A percentile compares a stretch with the other conserved stretches of the same genome.
phyloP scores from a whole-genome alignment of 176 grass and related monocot species.

The Oryza brachyantha region DNA sequence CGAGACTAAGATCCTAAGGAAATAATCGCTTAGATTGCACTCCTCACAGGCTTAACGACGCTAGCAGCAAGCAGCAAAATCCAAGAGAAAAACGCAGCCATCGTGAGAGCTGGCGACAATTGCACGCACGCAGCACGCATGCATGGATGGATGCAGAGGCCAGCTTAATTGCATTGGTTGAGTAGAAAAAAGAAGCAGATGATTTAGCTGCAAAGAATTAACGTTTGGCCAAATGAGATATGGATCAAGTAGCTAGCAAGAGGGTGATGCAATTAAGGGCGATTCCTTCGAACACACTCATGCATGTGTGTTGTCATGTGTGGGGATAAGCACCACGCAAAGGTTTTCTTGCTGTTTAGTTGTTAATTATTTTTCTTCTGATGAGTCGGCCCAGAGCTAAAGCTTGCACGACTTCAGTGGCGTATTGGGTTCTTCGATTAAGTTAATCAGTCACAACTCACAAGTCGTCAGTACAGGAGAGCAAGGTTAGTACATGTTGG shows the following conservation, averaged over 20 bases:
- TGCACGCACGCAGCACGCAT: constrained; percentile 2
- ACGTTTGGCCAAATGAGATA: constrained; percentile 1
- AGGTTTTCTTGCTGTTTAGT: no score
- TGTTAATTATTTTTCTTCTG: background rate
- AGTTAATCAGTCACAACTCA: background rate
- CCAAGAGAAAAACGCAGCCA: background rate
- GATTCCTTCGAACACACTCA: constrained; percentile 26
- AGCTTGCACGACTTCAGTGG: background rate
- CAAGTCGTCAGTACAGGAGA: background rate
- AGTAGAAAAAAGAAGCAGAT: background rate
- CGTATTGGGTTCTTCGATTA: constrained; percentile 9
- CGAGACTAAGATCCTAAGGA: constrained; percentile 14
- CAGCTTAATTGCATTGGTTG: background rate
- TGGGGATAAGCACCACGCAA: constrained; percentile 17
- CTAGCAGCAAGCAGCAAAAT: no score
- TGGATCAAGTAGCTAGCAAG: background rate
- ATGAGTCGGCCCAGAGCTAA: background rate
- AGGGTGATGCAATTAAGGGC: background rate
- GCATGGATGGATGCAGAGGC: background rate
- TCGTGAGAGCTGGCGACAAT: constrained; percentile 28
- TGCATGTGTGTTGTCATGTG: background rate
- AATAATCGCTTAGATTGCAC: constrained; percentile 27
- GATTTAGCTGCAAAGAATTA: background rate
- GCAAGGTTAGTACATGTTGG: background rate
- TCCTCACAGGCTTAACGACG: background rate